Evolutionary conservation across 495 filamentous ascomycete genomes (phyloP).

Genomic region (Chaetomidium leptoderma): DNA sequence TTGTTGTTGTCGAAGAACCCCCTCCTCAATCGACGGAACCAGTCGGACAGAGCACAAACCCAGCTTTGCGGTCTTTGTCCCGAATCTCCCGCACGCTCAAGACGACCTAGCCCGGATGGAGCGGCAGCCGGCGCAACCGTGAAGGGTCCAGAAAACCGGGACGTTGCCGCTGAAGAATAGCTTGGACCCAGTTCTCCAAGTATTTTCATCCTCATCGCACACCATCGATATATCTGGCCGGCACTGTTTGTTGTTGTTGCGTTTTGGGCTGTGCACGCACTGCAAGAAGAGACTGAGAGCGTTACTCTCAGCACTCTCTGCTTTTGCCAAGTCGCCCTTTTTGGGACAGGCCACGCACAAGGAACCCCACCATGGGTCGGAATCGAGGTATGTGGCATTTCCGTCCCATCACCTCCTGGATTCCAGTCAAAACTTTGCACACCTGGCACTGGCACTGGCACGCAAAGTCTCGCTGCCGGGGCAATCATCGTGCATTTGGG

Average conservation of each 20-base stretch:
- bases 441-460: conserved; percentile 5
- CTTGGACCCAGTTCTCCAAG: background rate
- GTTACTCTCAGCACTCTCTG: too few species aligned
- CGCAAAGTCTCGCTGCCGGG: conserved; percentile 8
- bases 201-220: background rate
- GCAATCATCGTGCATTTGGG: conserved; percentile 11
- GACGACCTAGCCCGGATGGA: conserved; percentile 16
- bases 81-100: conserved; percentile 6
- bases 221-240: background rate
- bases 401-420: background rate
- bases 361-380: conserved; percentile 33
- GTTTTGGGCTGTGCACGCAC: background rate
- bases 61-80: conserved; percentile 2
- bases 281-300: too few species aligned
- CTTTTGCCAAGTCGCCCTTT: conserved; percentile 8
- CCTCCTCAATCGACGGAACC: conserved; percentile 2
- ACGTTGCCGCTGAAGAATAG: conserved; percentile 1
- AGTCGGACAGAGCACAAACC: background rate
- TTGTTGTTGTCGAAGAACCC: background rate
- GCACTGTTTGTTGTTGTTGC: background rate
- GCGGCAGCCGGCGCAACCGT: conserved; percentile 5
- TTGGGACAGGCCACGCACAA: conserved; percentile 21
- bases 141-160: conserved; percentile 6
- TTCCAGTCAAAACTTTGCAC: conserved; percentile 3
- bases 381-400: conserved; percentile 47